phyloP scores from a whole-genome alignment of 306 rosid genomes.

The Citrullus amarus region DNA sequence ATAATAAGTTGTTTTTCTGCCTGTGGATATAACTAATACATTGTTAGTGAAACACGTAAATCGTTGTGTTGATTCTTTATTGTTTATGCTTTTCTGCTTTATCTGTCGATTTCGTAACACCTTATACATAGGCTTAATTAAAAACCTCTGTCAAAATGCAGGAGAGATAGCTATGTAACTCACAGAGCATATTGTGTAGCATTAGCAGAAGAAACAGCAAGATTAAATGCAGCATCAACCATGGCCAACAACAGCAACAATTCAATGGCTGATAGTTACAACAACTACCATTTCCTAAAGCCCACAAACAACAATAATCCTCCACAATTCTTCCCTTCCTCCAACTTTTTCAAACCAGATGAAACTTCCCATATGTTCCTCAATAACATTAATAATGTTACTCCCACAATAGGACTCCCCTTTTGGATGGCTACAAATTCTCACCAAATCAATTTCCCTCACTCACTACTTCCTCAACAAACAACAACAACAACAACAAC shows the following conservation, averaged over 20 bases:
- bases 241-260: constrained; percentile 4
- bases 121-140: background rate
- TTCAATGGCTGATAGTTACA: constrained; percentile 4
- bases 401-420: constrained; percentile 25
- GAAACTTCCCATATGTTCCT: background rate
- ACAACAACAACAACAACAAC: background rate
- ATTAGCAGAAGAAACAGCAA: constrained; percentile 88
- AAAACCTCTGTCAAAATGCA: constrained; percentile 20
- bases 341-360: constrained; percentile 39
- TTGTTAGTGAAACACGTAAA: no score
- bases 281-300: background rate
- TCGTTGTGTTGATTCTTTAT: no score
- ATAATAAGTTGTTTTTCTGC: no score
- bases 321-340: constrained; percentile 34
- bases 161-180: constrained; percentile 88
- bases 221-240: constrained; percentile 46
- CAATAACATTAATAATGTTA: background rate
- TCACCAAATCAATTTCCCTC: constrained; percentile 2
- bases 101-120: no score
- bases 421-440: constrained; percentile 12
- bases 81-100: background rate
- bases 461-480: background rate
- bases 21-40: no score
- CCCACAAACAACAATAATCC: constrained; percentile 16
- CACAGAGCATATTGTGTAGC: constrained; percentile 91